Evolutionary conservation across 805 yeast species (phyloP).

Genomic region (Saccharomycopsis sp.): DNA sequence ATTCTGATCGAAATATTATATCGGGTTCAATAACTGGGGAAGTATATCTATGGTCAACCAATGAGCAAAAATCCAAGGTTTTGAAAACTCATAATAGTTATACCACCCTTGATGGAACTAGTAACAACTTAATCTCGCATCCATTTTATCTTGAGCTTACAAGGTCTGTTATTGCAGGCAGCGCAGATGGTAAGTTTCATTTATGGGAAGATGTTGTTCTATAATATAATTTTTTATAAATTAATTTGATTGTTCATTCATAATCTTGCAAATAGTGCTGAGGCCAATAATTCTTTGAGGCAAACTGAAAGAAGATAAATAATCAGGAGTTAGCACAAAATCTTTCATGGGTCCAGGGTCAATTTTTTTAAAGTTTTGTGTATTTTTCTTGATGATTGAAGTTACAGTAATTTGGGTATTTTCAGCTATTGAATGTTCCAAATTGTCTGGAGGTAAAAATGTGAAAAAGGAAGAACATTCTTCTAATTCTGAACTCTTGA

Average conservation of each 20-base stretch:
- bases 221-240: too few species aligned
- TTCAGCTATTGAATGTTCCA: too few species aligned
- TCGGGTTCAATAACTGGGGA: constrained; percentile 17
- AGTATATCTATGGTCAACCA: constrained; percentile 12
- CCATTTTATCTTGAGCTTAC: not conserved
- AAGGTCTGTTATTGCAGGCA: constrained; percentile 5
- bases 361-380: too few species aligned
- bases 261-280: too few species aligned
- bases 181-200: constrained; percentile 15
- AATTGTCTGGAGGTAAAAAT: too few species aligned
- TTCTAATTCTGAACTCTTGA: too few species aligned
- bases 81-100: constrained; percentile 14
- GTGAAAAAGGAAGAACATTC: too few species aligned
- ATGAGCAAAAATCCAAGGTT: not conserved
- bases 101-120: constrained; percentile 7
- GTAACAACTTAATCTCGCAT: constrained; percentile 6
- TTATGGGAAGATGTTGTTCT: constrained; percentile 12
- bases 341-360: too few species aligned
- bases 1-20: constrained; percentile 2
- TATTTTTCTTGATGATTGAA: too few species aligned
- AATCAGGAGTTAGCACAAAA: not conserved
- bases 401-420: too few species aligned
- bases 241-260: too few species aligned
- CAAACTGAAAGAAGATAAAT: constrained; percentile 18
- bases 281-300: too few species aligned